These are phyloP conservation scores for Boletus pseudo-olivaceus DNA, from an alignment of 768 basidiomycete genomes.

Conservation along the genomic window DNA sequence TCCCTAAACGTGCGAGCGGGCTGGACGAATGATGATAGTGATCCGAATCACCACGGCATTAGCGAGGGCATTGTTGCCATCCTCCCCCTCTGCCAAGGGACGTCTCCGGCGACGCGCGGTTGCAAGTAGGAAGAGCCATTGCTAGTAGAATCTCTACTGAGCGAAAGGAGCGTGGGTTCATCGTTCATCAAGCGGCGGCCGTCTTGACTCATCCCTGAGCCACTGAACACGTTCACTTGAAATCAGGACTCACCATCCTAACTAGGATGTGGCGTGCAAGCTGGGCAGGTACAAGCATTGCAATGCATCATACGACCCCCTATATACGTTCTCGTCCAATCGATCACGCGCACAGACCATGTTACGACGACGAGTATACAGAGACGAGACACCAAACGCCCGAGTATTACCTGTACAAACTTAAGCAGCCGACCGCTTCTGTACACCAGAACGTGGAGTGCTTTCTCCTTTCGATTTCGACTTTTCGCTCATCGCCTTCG, in stretches of 20 bases:
- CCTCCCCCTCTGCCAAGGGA: neutral
- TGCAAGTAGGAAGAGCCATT: neutral
- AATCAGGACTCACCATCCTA: neutral
- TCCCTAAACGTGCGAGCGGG: constrained; percentile 8
- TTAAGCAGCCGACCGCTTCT: constrained; percentile 17
- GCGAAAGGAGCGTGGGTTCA: neutral
- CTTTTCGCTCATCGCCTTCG: constrained; percentile 15
- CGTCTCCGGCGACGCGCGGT: neutral
- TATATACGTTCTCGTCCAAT: too few relatives aligned
- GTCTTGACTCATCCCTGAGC: too few relatives aligned
- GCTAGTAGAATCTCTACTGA: too few relatives aligned
- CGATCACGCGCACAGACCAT: too few relatives aligned
- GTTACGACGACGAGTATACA: too few relatives aligned
- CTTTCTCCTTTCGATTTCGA: constrained; percentile 19
- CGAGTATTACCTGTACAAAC: neutral
- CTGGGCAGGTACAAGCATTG: neutral
- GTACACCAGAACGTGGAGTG: constrained; percentile 15
- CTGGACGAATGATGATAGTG: neutral
- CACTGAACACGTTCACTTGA: neutral
- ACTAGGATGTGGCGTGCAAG: neutral
- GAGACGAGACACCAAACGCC: too few relatives aligned
- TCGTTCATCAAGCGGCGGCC: too few relatives aligned
- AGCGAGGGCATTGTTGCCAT: neutral
- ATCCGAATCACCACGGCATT: constrained; percentile 3
- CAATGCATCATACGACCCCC: too few relatives aligned